Conservation (phyloP, 371 early-diverging fungal species). For the Umbelopsis sp. region DNA sequence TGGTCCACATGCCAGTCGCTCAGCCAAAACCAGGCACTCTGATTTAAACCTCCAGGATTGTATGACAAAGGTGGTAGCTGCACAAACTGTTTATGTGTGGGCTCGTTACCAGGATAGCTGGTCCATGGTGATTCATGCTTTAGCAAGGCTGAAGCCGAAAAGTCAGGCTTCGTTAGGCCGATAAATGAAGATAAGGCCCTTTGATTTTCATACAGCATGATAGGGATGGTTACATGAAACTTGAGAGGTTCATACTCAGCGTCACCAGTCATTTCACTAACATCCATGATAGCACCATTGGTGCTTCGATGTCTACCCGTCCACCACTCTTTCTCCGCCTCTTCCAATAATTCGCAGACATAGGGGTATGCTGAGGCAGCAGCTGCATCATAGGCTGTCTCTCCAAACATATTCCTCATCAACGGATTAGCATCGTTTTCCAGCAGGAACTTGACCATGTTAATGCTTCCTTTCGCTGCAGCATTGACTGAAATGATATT, state of each 20-base stretch:
- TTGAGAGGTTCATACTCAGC: constrained; percentile 36
- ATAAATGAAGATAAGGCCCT: constrained; percentile 22
- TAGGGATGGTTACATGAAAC: constrained; percentile 55
- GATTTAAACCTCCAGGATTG: constrained; percentile 23
- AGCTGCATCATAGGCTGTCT: constrained; percentile 77
- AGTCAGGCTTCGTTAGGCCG: constrained; percentile 33
- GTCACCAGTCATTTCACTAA: constrained; percentile 18
- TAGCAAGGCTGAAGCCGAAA: constrained; percentile 37
- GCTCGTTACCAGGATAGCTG: constrained; percentile 43
- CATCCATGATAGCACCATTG: not conserved
- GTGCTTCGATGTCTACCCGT: not conserved
- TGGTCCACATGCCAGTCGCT: constrained; percentile 72
- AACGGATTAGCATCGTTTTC: constrained; percentile 56
- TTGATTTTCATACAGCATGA: constrained; percentile 46
- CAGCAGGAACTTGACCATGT: constrained; percentile 60
- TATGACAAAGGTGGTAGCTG: constrained; percentile 36
- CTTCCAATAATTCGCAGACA: constrained; percentile 63
- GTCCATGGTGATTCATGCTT: constrained; percentile 46
- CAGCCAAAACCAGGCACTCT: constrained; percentile 72
- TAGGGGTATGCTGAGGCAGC: constrained; percentile 58
- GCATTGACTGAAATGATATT: constrained; percentile 60
- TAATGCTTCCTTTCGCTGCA: constrained; percentile 61
- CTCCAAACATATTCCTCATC: constrained; percentile 60
- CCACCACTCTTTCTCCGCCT: constrained; percentile 39
- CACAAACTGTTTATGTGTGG: constrained; percentile 41